Evolutionary conservation across 495 filamentous ascomycete species (phyloP), one percentile per base, ranked within the genome.

Genomic region (Penicillium desertorum): DNA sequence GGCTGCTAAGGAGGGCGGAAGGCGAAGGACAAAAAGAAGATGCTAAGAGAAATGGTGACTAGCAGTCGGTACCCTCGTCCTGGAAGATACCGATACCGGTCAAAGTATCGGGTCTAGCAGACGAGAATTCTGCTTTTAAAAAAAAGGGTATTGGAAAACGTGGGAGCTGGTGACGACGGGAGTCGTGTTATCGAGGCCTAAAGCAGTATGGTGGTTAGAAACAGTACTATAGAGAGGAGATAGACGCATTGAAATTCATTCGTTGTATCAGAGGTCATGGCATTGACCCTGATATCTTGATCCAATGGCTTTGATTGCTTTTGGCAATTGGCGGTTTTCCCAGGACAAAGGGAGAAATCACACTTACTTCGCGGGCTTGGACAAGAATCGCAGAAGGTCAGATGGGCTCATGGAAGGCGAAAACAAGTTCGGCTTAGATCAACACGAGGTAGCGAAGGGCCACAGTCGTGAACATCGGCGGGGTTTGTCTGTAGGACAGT

Each of bases 321-420:
- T 45, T 48, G n/a, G n/a, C 7, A 19, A 29, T 39, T 3, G 22
- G 12, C 19, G 8, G 3, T 29, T 29, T 6, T 22, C 7, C 20
- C n/a, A 30, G 44, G 2, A 27, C 9, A 46, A 14, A 30, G n/a
- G 51, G 32, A 53, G 51, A 30, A 41, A 51, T 62, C 51, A 42
- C 17, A 79, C 88, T 73, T 75, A 98, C 92, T 96, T 96, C 70
- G 90, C 91, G 67, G 92, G 93, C 81, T 95, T 95, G 59, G 90
- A 96, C 61, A 97, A 84, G 79, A 96, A 92, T 79, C 91, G 90
- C 68, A 97, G 84, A 64, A 96, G 86, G 74, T 96, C 91, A 79
- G 86, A 87, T 74, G 85, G 86, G 86, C 83, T 93, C 93, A 96
- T 97, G 83, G 83, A 88, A 85, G 77, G 70, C 72, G 63, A 62